These are phyloP conservation scores for Dactylorhiza incarnata DNA, from an alignment of 106 monocot species.

Conservation along the genomic window DNA sequence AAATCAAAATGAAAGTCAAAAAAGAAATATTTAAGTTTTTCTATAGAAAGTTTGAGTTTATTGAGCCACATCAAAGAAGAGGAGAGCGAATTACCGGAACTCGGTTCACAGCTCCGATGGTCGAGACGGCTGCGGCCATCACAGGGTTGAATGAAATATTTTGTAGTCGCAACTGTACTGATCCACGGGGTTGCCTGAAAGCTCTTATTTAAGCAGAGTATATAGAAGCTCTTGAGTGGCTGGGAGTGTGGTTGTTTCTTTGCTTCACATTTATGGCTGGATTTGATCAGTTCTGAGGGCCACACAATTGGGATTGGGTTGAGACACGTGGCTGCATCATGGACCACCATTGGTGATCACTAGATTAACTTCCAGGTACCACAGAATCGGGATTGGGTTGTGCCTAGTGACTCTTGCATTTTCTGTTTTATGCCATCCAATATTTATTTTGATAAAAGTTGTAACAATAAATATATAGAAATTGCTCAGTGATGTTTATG, in stretches of 20 bases:
- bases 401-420: too few species aligned
- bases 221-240: neutral
- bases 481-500: too few species aligned
- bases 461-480: too few species aligned
- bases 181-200: neutral
- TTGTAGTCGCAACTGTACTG: neutral
- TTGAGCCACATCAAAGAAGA: neutral
- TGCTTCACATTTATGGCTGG: slow-evolving; percentile 8
- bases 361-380: neutral
- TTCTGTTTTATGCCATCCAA: too few species aligned
- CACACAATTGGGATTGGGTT: slow-evolving; percentile 14
- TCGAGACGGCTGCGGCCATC: slow-evolving; percentile 17
- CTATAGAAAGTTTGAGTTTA: neutral
- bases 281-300: neutral
- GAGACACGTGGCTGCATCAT: slow-evolving; percentile 9
- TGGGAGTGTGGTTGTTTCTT: neutral
- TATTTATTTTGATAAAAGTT: too few species aligned
- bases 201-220: neutral
- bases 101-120: slow-evolving; percentile 21
- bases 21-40: neutral
- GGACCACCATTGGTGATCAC: neutral
- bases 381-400: too few species aligned
- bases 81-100: slow-evolving; percentile 6
- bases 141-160: neutral
- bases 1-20: neutral